Percentiles rank a stretch among this genome's conserved stretches.
Conservation (phyloP, 176 grass and related monocot genomes). For the Olyra latifolia region DNA sequence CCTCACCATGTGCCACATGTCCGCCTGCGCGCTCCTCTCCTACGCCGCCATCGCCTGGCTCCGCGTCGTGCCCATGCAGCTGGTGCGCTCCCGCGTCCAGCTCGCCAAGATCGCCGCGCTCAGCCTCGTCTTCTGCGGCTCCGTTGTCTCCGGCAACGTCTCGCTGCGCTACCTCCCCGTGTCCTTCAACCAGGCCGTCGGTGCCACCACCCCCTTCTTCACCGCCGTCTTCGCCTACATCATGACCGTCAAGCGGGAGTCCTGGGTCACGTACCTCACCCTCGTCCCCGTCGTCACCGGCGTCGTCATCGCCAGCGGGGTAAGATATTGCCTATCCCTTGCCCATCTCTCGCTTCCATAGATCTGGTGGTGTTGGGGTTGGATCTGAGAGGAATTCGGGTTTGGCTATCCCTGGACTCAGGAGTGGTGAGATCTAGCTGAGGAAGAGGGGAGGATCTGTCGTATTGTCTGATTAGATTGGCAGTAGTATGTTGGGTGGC, state of each 20-base stretch:
- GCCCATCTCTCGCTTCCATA: constrained; percentile 15
- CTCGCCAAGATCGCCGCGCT: constrained; percentile 68
- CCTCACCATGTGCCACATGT: constrained; percentile 99
- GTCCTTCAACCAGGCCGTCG: constrained; percentile 85
- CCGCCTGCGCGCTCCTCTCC: constrained; percentile 83
- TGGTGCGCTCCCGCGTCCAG: constrained; percentile 61
- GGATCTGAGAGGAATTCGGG: constrained; percentile 39
- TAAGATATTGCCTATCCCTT: constrained; percentile 39
- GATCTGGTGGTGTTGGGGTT: constrained; percentile 40
- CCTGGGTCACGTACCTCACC: constrained; percentile 69
- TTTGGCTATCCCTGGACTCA: not conserved
- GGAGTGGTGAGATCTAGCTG: constrained; percentile 23
- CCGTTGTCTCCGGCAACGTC: constrained; percentile 78
- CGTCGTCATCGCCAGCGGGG: constrained; percentile 78
- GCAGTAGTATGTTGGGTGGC: not conserved
- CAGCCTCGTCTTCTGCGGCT: constrained; percentile 83
- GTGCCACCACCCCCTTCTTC: constrained; percentile 84
- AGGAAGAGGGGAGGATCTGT: constrained; percentile 9
- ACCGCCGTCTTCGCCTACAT: constrained; percentile 72
- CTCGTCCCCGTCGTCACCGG: constrained; percentile 81
- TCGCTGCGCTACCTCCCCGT: constrained; percentile 75
- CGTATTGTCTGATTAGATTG: not conserved
- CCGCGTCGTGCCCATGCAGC: constrained; percentile 72
- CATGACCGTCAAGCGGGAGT: constrained; percentile 74
- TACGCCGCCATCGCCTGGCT: constrained; percentile 89